Conservation (phyloP, 139 green algal species). For the Tetradesmus obliquus region DNA sequence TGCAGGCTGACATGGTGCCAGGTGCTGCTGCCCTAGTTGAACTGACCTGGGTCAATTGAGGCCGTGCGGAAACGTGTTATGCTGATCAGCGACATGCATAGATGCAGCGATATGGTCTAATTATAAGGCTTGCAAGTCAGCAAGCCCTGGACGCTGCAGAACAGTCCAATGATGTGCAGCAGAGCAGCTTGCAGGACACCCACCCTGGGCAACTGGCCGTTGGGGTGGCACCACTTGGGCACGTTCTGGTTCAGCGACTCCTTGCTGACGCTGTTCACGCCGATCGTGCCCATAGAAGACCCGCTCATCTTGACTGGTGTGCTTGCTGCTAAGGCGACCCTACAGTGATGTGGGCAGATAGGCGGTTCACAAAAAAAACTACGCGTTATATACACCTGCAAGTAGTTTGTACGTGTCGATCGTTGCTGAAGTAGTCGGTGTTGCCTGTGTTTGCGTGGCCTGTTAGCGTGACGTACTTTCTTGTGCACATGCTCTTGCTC, state of each 20-base stretch:
- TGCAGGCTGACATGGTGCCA: too few species aligned
- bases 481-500: not conserved
- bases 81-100: too few species aligned
- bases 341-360: not conserved
- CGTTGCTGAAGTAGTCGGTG: not conserved
- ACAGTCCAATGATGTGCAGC: too few species aligned
- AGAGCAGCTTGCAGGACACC: not conserved
- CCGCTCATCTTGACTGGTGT: slow-evolving; percentile 15
- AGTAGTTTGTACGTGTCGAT: not conserved
- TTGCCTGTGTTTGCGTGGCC: not conserved
- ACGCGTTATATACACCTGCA: not conserved
- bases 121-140: too few species aligned
- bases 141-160: too few species aligned
- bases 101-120: too few species aligned
- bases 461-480: not conserved
- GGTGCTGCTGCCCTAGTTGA: too few species aligned
- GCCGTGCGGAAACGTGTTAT: too few species aligned
- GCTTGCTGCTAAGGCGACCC: not conserved
- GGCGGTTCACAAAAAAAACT: not conserved
- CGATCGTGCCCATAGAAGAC: not conserved
- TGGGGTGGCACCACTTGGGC: slow-evolving; percentile 1
- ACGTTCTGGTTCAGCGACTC: slow-evolving; percentile 13
- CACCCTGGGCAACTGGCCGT: slow-evolving; percentile 4
- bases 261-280: slow-evolving; percentile 13
- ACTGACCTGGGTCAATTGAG: too few species aligned